A percentile compares a stretch with the other conserved stretches of the same genome.
phyloP scores from a whole-genome alignment of 306 rosid genomes.

The Cajanus cajan region DNA sequence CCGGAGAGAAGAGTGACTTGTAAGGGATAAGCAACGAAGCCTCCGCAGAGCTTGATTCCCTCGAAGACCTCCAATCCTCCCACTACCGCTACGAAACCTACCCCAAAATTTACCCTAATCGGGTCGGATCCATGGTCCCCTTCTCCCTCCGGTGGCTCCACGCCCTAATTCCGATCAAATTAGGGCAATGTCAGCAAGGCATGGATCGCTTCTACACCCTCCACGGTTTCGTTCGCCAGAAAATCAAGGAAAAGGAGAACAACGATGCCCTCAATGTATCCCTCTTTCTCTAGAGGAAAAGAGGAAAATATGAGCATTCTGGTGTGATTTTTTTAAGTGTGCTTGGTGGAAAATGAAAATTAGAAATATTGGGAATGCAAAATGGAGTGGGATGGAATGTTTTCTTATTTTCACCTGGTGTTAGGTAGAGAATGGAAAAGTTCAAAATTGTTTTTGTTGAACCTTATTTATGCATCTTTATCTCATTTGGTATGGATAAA shows the following conservation, averaged over 20 bases:
- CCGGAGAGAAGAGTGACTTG: constrained; percentile 53
- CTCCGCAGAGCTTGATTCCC: constrained; percentile 70
- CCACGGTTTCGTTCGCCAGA: constrained; percentile 61
- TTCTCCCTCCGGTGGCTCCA: constrained; percentile 86
- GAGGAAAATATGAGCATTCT: constrained; percentile 39
- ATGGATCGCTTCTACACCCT: constrained; percentile 66
- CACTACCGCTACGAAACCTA: constrained; percentile 70
- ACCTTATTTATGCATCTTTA: background rate
- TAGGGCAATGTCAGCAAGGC: constrained; percentile 76
- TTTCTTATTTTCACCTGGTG: background rate
- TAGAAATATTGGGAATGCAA: background rate
- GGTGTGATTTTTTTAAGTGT: background rate
- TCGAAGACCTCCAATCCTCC: constrained; percentile 65
- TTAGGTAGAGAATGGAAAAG: background rate
- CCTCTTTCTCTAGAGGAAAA: constrained; percentile 47
- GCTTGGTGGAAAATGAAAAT: background rate
- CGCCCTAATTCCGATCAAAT: constrained; percentile 67
- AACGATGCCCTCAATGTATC: constrained; percentile 31
- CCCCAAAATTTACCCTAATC: constrained; percentile 58
- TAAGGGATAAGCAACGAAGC: constrained; percentile 84
- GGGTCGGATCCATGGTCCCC: constrained; percentile 87
- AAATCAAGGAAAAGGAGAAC: constrained; percentile 33
- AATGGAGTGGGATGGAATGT: constrained; percentile 2
- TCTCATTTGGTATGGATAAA: background rate
- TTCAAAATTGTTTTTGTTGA: background rate